Evolutionary conservation across 108 stramenopile genomes (phyloP).

Genomic region (Cyclotella sp.): DNA sequence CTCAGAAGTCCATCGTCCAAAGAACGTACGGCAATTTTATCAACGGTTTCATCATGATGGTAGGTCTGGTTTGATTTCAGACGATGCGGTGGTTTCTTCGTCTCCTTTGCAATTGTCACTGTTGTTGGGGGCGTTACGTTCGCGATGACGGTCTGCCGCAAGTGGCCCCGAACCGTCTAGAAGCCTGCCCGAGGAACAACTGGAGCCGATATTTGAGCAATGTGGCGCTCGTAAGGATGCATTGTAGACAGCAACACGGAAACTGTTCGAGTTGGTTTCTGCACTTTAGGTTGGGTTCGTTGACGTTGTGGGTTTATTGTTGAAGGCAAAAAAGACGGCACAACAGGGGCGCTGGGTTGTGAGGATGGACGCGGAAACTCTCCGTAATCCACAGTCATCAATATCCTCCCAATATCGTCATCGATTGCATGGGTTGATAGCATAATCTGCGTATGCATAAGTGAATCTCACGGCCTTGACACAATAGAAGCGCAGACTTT

Average conservation of each 20-base stretch:
- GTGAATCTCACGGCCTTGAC: background rate
- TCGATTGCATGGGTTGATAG: background rate
- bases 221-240: background rate
- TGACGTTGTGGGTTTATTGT: background rate
- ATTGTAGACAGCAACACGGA: constrained; percentile 1
- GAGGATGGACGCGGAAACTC: background rate
- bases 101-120: constrained; percentile 27
- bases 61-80: background rate
- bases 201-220: background rate
- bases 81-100: background rate
- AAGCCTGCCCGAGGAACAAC: background rate
- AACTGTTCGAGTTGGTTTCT: background rate
- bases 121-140: constrained; percentile 13
- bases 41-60: constrained; percentile 22
- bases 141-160: background rate
- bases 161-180: constrained; percentile 1
- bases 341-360: background rate
- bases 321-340: background rate
- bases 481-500: background rate
- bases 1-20: background rate
- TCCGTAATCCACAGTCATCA: constrained; percentile 8
- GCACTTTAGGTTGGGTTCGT: background rate
- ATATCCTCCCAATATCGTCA: background rate
- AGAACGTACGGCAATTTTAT: constrained; percentile 15
- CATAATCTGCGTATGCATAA: background rate